These are phyloP conservation scores for Boletellus sp. DNA, from an alignment of 1,284 basidiomycete genomes.

Conservation along the genomic window DNA sequence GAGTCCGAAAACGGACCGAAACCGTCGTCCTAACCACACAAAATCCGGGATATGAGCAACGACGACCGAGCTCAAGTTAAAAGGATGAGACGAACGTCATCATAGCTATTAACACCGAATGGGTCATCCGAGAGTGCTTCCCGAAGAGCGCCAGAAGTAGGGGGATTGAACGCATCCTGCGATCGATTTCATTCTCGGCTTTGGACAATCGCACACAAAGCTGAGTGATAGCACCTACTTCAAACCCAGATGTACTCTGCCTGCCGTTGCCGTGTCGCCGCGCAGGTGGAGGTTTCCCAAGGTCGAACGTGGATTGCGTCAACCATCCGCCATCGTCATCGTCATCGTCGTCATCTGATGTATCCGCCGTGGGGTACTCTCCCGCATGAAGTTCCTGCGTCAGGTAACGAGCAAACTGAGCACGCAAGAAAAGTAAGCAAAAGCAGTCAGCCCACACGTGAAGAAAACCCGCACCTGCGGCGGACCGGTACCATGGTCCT, in stretches of 20 bases:
- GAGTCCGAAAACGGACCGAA: slow-evolving; percentile 77
- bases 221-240: slow-evolving; percentile 40
- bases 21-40: slow-evolving; percentile 39
- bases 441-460: neutral
- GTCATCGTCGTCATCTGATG: slow-evolving; percentile 67
- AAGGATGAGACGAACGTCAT: slow-evolving; percentile 43
- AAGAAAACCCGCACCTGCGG: slow-evolving; percentile 44
- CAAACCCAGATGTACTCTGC: slow-evolving; percentile 57
- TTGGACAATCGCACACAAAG: neutral
- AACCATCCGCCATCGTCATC: slow-evolving; percentile 75
- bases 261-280: slow-evolving; percentile 46
- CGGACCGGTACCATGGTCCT: slow-evolving; percentile 45
- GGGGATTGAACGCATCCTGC: slow-evolving; percentile 58
- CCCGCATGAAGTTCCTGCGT: slow-evolving; percentile 67
- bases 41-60: slow-evolving; percentile 7
- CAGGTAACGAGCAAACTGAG: slow-evolving; percentile 71
- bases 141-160: slow-evolving; percentile 27
- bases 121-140: slow-evolving; percentile 46
- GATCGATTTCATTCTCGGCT: neutral
- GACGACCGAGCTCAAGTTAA: no score
- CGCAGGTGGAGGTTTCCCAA: slow-evolving; percentile 55
- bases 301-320: slow-evolving; percentile 65
- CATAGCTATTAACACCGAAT: slow-evolving; percentile 43
- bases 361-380: slow-evolving; percentile 53
- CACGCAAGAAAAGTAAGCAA: neutral